phyloP scores from a whole-genome alignment of 495 filamentous ascomycete genomes.

The Talaromyces thailandensis region DNA sequence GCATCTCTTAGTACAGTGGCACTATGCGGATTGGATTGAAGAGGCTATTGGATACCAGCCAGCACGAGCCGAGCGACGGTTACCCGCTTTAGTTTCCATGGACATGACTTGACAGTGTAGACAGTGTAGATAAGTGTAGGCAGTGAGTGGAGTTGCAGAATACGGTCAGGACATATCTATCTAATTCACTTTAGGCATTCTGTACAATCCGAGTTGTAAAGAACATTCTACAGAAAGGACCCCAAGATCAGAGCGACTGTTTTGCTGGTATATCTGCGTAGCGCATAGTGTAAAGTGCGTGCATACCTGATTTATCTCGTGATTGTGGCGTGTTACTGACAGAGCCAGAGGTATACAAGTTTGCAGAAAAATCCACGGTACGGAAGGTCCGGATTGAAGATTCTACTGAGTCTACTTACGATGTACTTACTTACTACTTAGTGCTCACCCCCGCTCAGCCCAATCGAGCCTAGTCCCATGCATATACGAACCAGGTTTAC shows the following conservation, averaged over 20 bases:
- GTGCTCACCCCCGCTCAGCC: not conserved
- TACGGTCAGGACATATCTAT: too few species aligned
- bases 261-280: not conserved
- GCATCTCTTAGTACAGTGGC: not conserved
- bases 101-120: not conserved
- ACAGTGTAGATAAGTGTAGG: not conserved
- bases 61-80: not conserved
- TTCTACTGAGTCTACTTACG: too few species aligned
- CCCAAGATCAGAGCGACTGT: not conserved
- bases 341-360: not conserved
- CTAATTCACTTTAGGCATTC: too few species aligned
- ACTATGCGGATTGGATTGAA: not conserved
- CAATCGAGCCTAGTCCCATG: not conserved
- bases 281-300: too few species aligned
- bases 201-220: too few species aligned
- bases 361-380: not conserved
- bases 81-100: not conserved
- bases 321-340: not conserved
- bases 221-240: too few species aligned
- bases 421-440: too few species aligned
- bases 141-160: not conserved
- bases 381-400: not conserved
- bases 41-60: not conserved
- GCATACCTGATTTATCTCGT: too few species aligned
- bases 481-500: not conserved